These are phyloP conservation scores for Echites panduratus DNA, from an alignment of 257 asterid species.

Conservation along the genomic window DNA sequence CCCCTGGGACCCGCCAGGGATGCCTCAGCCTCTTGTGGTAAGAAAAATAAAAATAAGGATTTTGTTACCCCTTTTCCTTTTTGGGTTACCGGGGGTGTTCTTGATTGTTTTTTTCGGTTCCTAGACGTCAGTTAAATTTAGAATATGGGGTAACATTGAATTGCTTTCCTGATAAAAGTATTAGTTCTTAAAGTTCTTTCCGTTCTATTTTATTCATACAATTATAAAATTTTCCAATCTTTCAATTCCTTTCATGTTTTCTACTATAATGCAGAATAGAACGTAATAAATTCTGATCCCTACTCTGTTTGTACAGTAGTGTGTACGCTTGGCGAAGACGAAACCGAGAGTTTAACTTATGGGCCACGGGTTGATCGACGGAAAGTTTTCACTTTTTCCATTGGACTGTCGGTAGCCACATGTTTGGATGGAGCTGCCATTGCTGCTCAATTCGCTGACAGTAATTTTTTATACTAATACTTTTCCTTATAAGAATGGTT, in stretches of 20 bases:
- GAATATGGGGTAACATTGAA: not conserved
- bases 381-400: slow-evolving; percentile 41
- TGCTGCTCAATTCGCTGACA: slow-evolving; percentile 79
- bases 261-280: not conserved
- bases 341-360: slow-evolving; percentile 29
- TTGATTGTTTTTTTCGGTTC: not conserved
- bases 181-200: not conserved
- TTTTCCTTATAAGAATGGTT: not conserved
- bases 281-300: not conserved
- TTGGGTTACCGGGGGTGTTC: not conserved
- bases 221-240: not conserved
- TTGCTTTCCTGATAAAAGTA: not conserved
- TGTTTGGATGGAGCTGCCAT: slow-evolving; percentile 32
- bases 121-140: not conserved
- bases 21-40: slow-evolving; percentile 1
- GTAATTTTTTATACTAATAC: slow-evolving; percentile 34
- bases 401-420: slow-evolving; percentile 44
- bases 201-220: not conserved
- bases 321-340: slow-evolving; percentile 32
- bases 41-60: not conserved
- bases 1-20: not conserved
- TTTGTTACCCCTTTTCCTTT: too few species aligned
- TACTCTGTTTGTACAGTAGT: not conserved
- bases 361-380: slow-evolving; percentile 47
- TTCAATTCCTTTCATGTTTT: not conserved